Conservation (phyloP, 192 early-diverging fungal species). For the Neocallimastix lanati region DNA sequence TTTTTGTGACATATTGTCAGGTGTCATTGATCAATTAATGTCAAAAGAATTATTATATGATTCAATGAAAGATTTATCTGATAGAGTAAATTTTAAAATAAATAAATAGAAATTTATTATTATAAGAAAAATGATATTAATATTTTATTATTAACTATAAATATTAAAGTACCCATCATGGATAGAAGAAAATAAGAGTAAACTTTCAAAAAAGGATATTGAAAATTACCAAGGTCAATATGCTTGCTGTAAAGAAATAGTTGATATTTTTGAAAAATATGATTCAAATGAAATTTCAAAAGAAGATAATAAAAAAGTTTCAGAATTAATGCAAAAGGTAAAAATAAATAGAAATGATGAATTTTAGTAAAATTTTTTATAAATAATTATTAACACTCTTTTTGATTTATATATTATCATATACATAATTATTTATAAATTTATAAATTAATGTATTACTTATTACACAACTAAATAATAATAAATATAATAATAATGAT, state of each 20-base stretch:
- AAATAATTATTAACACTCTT: too few species aligned
- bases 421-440: too few species aligned
- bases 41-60: conserved; percentile 86
- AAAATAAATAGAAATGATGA: too few species aligned
- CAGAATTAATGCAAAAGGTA: conserved; percentile 84
- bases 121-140: too few species aligned
- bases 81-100: conserved; percentile 33
- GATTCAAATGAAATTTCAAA: conserved; percentile 40
- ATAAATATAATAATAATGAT: too few species aligned
- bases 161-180: conserved; percentile 89
- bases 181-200: conserved; percentile 59
- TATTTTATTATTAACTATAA: too few species aligned
- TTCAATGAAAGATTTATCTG: conserved; percentile 78
- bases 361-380: too few species aligned
- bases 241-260: conserved; percentile 57
- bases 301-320: conserved; percentile 52
- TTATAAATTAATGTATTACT: too few species aligned
- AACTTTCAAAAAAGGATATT: conserved; percentile 47
- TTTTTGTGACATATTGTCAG: conserved; percentile 70
- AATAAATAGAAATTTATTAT: too few species aligned
- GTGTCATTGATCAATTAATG: conserved; percentile 80
- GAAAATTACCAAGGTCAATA: conserved; percentile 64
- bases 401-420: too few species aligned
- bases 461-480: too few species aligned
- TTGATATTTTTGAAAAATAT: conserved; percentile 44